Evolutionary conservation across 352 stramenopile genomes (phyloP), one percentile per base, ranked within the genome.

Genomic region (Globisporangium carolinianum): DNA sequence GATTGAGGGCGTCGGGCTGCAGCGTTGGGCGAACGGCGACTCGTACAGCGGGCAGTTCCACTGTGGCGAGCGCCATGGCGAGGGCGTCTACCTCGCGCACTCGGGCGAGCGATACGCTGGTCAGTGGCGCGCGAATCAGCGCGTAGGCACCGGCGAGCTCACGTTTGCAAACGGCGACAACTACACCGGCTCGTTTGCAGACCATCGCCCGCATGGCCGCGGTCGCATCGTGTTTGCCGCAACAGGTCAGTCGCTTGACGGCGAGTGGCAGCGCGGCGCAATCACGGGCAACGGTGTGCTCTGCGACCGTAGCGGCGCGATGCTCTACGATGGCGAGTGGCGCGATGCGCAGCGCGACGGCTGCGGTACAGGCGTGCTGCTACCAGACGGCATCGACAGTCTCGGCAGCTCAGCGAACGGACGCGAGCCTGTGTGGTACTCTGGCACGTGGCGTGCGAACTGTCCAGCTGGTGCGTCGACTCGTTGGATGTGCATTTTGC

Each of bases 41-140:
- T 82, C 76, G 17, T 89, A 86, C 59, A 85, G 64, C 39, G 79
- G 79, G 6, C 68, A 78, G 32, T 87, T 89, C 54, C 61, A 58
- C 5, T 49, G 58, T 11, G 79, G 79, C 6, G 79, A 87, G 50
- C 71, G 76, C 51, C 64, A 89, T 39, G 79, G 76, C 5, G 66
- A 85, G 49, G 76, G 79, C 9, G 68, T 80, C 4, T 73, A 65
- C 45, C 60, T 89, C 24, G 65, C 66, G 7, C 2, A 55, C 2
- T 67, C 38, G 3, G 76, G 79, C 0, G 77, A 87, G 39, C 63
- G 68, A 5, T 89, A 89, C 53, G 75, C 84, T 53, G 79, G 79
- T 2, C 62, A 80, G 38, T 89, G 76, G 73, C 48, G 48, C 10
- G 51, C 68, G 42, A 89, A 89, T 50, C 68, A 85, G 50, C 69